Evolutionary conservation across 2,329 filamentous ascomycete genomes (phyloP).

Genomic region (Aspergillus quadrilineatus): DNA sequence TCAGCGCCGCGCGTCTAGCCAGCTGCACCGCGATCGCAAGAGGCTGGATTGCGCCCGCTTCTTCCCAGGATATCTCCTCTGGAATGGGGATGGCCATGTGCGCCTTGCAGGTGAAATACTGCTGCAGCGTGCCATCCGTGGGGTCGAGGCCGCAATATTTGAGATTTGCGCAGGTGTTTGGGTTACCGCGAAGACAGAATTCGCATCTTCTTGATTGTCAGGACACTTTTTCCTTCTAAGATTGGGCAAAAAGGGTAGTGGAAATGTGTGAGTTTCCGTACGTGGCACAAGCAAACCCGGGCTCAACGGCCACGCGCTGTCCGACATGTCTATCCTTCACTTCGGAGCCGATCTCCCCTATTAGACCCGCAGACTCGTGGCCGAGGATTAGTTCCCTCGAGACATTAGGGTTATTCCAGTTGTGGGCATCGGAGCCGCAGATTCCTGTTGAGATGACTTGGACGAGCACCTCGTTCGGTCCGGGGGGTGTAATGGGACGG

Average conservation of each 20-base stretch:
- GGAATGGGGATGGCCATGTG: constrained; percentile 1
- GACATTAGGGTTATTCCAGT: neutral
- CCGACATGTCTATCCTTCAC: neutral
- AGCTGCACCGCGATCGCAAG: neutral
- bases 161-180: neutral
- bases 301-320: neutral
- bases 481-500: neutral
- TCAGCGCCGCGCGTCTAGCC: neutral
- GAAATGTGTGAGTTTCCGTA: neutral
- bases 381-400: neutral
- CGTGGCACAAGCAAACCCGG: neutral
- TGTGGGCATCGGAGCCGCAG: neutral
- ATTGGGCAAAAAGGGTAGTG: neutral
- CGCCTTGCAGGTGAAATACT: neutral
- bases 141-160: neutral
- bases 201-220: neutral
- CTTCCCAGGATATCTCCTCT: neutral
- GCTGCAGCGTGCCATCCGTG: neutral
- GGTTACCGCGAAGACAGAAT: neutral
- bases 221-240: neutral
- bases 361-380: neutral
- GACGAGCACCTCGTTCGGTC: neutral
- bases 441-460: neutral
- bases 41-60: neutral
- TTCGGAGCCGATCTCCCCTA: neutral